A percentile compares a stretch with the other conserved stretches of the same genome.
Conservation (phyloP, 2,329 filamentous ascomycete genomes). For the Berkeleyomyces rouxiae region DNA sequence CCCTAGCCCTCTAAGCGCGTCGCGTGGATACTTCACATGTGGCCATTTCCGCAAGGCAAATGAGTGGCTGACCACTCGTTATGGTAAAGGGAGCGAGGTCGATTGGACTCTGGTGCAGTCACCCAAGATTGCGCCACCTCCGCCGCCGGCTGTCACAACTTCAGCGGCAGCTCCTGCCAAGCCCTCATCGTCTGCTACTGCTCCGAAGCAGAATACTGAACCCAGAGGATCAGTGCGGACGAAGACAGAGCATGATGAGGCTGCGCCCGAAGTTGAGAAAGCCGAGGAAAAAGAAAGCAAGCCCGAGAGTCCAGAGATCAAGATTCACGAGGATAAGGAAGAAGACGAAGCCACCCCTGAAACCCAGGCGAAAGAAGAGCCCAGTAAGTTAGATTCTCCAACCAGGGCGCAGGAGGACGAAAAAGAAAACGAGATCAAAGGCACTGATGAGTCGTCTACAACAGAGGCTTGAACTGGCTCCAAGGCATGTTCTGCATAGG, state of each 20-base stretch:
- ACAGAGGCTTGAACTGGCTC: neutral
- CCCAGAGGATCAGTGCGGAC: neutral
- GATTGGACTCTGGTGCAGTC: slow-evolving; percentile 52
- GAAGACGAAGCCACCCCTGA: slow-evolving; percentile 10
- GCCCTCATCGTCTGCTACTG: slow-evolving; percentile 1
- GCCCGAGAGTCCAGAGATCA: neutral
- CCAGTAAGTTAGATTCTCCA: neutral
- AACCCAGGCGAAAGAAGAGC: neutral
- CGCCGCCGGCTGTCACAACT: slow-evolving; percentile 5
- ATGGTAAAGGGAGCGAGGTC: slow-evolving; percentile 65
- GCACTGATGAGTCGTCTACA: neutral
- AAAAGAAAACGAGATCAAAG: neutral
- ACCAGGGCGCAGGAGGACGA: slow-evolving; percentile 3
- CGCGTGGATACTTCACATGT: slow-evolving; percentile 66
- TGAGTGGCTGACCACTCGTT: slow-evolving; percentile 63
- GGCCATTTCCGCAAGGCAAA: slow-evolving; percentile 70
- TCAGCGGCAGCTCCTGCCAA: slow-evolving; percentile 14
- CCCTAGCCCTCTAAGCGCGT: slow-evolving; percentile 80
- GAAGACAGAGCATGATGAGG: slow-evolving; percentile 14
- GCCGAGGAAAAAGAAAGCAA: slow-evolving; percentile 10
- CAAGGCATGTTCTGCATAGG: neutral
- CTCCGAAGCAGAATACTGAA: slow-evolving; percentile 2
- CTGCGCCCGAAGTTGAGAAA: slow-evolving; percentile 13
- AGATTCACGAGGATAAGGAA: slow-evolving; percentile 8
- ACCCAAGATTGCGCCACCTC: slow-evolving; percentile 18